A percentile compares a stretch with the other conserved stretches of the same genome.
These are phyloP conservation scores for Pseudotsuga menziesii DNA, from an alignment of 75 land plant genomes.

Conservation along the genomic window DNA sequence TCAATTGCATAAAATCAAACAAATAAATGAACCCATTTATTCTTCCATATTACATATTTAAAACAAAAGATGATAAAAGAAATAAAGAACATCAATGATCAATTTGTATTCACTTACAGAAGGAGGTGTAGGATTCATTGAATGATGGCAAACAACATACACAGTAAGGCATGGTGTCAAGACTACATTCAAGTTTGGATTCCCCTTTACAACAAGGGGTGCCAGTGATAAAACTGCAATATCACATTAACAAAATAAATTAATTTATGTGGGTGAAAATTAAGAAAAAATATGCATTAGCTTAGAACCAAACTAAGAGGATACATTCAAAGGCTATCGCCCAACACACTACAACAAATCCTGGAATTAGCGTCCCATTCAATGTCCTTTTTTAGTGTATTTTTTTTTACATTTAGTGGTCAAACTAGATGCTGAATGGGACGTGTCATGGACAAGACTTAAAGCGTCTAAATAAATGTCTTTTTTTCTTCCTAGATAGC, in stretches of 20 bases:
- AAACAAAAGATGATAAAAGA: neutral
- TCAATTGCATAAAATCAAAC: neutral
- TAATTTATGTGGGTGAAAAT: neutral
- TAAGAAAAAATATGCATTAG: too few relatives aligned
- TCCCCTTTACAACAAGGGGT: constrained; percentile 76
- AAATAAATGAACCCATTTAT: neutral
- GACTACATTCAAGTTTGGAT: constrained; percentile 91
- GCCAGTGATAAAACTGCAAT: constrained; percentile 75
- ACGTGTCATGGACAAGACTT: too few relatives aligned
- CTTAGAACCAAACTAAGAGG: neutral
- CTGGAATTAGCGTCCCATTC: too few relatives aligned
- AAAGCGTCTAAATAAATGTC: too few relatives aligned
- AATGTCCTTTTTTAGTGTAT: too few relatives aligned
- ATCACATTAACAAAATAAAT: constrained; percentile 6
- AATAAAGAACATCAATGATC: neutral
- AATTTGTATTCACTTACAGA: constrained; percentile 46
- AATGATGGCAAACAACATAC: constrained; percentile 83
- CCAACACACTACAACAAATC: too few relatives aligned
- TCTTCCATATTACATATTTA: neutral
- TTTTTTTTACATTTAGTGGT: too few relatives aligned
- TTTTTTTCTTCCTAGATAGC: too few relatives aligned
- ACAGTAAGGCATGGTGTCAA: constrained; percentile 90
- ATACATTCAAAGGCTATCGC: neutral
- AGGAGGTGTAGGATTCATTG: constrained; percentile 95
- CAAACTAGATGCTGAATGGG: too few relatives aligned